phyloP scores from a whole-genome alignment of 352 stramenopile species.

The Phytophthora fragariaefolia region DNA sequence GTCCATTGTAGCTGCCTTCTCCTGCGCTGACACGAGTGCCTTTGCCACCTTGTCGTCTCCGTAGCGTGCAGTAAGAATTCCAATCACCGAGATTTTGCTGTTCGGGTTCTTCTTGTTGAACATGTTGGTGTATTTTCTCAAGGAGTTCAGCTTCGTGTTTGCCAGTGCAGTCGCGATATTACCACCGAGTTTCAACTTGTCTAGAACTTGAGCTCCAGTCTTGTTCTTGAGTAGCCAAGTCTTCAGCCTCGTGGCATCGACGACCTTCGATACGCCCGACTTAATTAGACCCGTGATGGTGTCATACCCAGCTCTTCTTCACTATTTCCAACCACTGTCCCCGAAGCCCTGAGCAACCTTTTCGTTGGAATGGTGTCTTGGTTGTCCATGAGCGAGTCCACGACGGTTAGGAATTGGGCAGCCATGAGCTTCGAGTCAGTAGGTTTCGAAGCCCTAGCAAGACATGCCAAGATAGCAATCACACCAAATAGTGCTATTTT shows the following conservation, averaged over 20 bases:
- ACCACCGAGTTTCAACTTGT: neutral
- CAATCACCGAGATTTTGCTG: neutral
- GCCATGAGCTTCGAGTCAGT: too few relatives aligned
- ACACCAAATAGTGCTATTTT: too few relatives aligned
- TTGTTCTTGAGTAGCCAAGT: neutral
- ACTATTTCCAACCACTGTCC: neutral
- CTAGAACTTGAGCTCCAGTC: neutral
- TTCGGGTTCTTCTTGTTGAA: constrained; percentile 3
- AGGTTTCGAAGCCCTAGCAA: too few relatives aligned
- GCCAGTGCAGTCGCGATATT: neutral
- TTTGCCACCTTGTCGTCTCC: neutral
- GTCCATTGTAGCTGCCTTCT: neutral
- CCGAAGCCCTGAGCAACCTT: neutral
- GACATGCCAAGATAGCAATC: too few relatives aligned
- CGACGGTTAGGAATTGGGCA: neutral
- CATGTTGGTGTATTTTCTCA: neutral
- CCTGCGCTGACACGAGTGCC: neutral
- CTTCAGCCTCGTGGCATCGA: neutral
- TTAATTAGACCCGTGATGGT: neutral
- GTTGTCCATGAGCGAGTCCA: neutral
- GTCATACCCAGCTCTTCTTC: neutral
- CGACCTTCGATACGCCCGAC: neutral
- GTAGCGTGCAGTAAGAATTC: neutral
- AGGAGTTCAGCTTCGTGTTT: neutral
- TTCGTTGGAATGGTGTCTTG: neutral